phyloP scores from a whole-genome alignment of 768 basidiomycete species.

The Kwoniella newhampshirensis region DNA sequence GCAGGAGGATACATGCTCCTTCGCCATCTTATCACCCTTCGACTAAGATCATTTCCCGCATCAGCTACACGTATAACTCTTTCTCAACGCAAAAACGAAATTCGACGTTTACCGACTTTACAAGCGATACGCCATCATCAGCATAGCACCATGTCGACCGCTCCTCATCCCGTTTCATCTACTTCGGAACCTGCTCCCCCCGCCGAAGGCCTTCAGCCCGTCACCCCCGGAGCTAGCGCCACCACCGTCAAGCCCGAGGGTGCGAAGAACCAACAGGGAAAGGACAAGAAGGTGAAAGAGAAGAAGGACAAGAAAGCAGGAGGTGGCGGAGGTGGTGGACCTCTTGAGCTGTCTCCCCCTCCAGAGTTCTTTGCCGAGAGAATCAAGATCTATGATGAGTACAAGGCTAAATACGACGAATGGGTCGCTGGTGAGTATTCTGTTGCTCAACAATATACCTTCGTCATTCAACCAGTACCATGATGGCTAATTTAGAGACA shows the following conservation, averaged over 20 bases:
- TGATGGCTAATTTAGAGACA: background rate
- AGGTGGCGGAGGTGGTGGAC: constrained; percentile 31
- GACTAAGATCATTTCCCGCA: background rate
- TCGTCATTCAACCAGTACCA: constrained; percentile 7
- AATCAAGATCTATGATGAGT: constrained; percentile 80
- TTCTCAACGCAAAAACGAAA: background rate
- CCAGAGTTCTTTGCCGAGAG: constrained; percentile 88
- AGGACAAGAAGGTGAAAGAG: constrained; percentile 48
- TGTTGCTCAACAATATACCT: too few species aligned
- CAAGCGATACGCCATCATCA: background rate
- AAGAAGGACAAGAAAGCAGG: constrained; percentile 50
- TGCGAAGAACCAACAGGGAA: constrained; percentile 18
- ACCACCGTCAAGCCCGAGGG: constrained; percentile 13
- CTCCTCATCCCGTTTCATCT: constrained; percentile 51
- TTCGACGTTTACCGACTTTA: background rate
- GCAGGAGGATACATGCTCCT: constrained; percentile 20
- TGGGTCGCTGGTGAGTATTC: constrained; percentile 67
- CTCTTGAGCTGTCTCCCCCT: constrained; percentile 59
- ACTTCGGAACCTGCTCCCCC: constrained; percentile 40
- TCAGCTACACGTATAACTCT: constrained; percentile 1
- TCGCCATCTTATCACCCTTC: background rate
- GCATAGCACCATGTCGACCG: constrained; percentile 41
- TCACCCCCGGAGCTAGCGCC: constrained; percentile 24
- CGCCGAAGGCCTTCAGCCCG: constrained; percentile 28
- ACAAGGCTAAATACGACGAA: constrained; percentile 79